phyloP scores from a whole-genome alignment of 192 early-diverging fungal species.

The Podila epigama region DNA sequence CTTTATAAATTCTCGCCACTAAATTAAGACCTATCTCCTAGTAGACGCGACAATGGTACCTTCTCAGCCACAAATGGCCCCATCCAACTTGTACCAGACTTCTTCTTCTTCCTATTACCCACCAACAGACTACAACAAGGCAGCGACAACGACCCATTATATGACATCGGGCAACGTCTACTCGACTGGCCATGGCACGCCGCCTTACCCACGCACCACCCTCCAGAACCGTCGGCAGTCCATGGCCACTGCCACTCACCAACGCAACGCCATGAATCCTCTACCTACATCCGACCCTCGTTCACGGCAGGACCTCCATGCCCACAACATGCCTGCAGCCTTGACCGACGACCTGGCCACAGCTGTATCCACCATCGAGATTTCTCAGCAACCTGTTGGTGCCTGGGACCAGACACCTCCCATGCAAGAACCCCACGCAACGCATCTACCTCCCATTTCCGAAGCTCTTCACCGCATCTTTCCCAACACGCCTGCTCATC shows the following conservation, averaged over 20 bases:
- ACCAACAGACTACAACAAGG: conserved; percentile 9
- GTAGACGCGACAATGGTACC: conserved; percentile 38
- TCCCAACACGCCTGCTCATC: conserved; percentile 3
- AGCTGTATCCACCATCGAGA: not conserved
- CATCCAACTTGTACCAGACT: conserved; percentile 11
- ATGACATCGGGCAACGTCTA: conserved; percentile 19
- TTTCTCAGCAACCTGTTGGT: not conserved
- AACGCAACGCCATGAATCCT: conserved; percentile 8
- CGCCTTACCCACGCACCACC: conserved; percentile 28
- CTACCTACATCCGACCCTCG: conserved; percentile 19
- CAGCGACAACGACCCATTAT: conserved; percentile 11
- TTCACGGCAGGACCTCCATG: not conserved
- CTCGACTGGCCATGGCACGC: not conserved
- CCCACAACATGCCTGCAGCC: not conserved
- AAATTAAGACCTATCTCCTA: no score
- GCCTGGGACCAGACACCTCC: not conserved
- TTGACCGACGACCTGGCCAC: conserved; percentile 1
- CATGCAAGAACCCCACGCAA: conserved; percentile 4
- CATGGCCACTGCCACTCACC: conserved; percentile 9
- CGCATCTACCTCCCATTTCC: conserved; percentile 29
- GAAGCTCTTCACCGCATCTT: conserved; percentile 27
- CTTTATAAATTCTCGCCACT: no score
- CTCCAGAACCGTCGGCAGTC: conserved; percentile 42
- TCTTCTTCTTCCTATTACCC: conserved; percentile 32
- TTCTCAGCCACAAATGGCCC: conserved; percentile 21